Conservation (phyloP, 2,329 filamentous ascomycete genomes). For the Xylaria multiplex region DNA sequence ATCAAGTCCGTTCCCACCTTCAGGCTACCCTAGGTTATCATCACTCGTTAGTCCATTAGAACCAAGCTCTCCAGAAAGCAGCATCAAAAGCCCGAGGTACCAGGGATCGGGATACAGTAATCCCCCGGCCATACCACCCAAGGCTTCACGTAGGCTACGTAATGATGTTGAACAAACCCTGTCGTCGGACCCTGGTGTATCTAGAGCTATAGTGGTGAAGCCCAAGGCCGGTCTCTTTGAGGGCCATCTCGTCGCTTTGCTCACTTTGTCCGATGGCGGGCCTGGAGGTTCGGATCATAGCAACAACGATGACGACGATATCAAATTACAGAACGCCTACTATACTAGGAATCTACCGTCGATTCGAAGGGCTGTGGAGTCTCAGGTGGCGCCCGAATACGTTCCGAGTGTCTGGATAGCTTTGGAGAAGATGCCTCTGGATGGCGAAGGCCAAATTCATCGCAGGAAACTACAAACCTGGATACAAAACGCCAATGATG, state of each 20-base stretch:
- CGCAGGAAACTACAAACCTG: constrained; percentile 61
- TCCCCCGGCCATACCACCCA: constrained; percentile 42
- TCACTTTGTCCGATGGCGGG: constrained; percentile 53
- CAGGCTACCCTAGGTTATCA: constrained; percentile 27
- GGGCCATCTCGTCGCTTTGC: constrained; percentile 59
- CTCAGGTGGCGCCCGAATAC: constrained; percentile 51
- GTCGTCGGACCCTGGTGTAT: constrained; percentile 53
- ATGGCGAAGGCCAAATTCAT: constrained; percentile 53
- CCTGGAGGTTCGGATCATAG: constrained; percentile 39
- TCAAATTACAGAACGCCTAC: constrained; percentile 55
- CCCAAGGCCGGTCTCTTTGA: constrained; percentile 63
- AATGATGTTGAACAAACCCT: constrained; percentile 54
- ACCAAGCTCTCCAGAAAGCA: constrained; percentile 35
- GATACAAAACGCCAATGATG: constrained; percentile 63
- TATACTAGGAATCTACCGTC: constrained; percentile 55
- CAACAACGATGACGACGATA: constrained; percentile 44
- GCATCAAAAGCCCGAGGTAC: constrained; percentile 26
- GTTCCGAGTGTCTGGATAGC: constrained; percentile 61
- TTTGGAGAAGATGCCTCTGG: constrained; percentile 58
- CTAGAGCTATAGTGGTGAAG: constrained; percentile 55
- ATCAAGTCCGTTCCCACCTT: constrained; percentile 36
- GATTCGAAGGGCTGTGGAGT: constrained; percentile 52
- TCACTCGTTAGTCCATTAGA: constrained; percentile 42
- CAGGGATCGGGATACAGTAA: constrained; percentile 28
- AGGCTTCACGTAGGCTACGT: constrained; percentile 42